Conservation (phyloP, 1,284 basidiomycete genomes). For the Xanthoconium separans region DNA sequence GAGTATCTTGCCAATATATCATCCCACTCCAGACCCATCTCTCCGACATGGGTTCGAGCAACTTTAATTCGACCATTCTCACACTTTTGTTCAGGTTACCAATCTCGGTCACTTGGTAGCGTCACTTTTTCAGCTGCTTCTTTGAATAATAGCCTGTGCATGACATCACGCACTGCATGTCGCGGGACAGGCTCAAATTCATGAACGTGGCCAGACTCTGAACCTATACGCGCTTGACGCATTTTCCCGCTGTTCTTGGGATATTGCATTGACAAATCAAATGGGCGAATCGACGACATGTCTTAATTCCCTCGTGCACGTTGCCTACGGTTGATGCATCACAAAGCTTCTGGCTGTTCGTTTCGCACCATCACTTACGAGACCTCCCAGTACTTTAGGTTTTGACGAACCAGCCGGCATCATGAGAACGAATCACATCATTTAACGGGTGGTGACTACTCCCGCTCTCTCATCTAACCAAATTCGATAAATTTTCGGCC, state of each 20-base stretch:
- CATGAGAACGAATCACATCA: conserved; percentile 23
- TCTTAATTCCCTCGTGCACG: background rate
- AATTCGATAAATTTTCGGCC: conserved; percentile 6
- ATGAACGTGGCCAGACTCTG: background rate
- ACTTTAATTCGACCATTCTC: conserved; percentile 13
- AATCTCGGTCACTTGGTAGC: conserved; percentile 9
- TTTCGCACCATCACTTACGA: conserved; percentile 19
- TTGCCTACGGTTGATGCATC: background rate
- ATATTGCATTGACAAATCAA: background rate
- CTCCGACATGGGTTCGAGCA: conserved; percentile 1
- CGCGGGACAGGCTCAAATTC: conserved; percentile 2
- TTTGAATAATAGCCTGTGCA: background rate
- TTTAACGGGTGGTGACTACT: background rate
- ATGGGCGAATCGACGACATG: conserved; percentile 1
- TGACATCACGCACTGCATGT: conserved; percentile 5
- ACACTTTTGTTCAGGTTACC: conserved; percentile 23
- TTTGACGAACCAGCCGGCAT: conserved; percentile 12
- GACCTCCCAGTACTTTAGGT: conserved; percentile 14
- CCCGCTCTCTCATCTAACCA: conserved; percentile 22
- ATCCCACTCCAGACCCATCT: conserved; percentile 2
- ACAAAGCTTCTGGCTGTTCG: background rate
- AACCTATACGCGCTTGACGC: background rate
- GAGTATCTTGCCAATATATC: conserved; percentile 11
- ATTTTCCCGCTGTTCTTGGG: background rate
- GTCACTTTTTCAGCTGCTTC: background rate